A percentile compares a stretch with the other conserved stretches of the same genome.
Evolutionary conservation across 2,329 filamentous ascomycete genomes (phyloP).

Genomic region (Cordyceps javanica): DNA sequence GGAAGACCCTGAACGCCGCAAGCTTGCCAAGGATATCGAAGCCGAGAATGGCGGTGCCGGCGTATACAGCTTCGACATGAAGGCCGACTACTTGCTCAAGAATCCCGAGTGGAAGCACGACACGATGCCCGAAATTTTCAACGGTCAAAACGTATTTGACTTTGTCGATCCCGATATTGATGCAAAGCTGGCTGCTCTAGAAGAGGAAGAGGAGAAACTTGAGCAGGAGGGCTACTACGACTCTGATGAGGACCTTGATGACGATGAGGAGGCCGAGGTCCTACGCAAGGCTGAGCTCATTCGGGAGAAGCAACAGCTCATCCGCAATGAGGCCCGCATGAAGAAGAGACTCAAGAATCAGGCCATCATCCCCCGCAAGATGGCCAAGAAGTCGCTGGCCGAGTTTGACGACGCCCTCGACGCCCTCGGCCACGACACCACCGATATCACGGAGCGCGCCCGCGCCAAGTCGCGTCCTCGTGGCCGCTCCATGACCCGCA

Average conservation of each 20-base stretch:
- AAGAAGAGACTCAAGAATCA: conserved; percentile 97
- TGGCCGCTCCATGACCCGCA: conserved; percentile 63
- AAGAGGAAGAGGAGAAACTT: conserved; percentile 91
- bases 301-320: conserved; percentile 85
- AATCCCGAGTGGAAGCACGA: conserved; percentile 94
- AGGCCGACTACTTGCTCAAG: conserved; percentile 80
- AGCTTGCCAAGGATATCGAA: conserved; percentile 79
- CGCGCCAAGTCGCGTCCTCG: conserved; percentile 58
- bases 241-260: conserved; percentile 73
- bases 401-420: conserved; percentile 84
- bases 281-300: conserved; percentile 91
- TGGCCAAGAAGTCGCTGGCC: conserved; percentile 73
- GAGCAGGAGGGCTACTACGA: conserved; percentile 93
- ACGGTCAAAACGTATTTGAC: conserved; percentile 97
- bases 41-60: conserved; percentile 90
- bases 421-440: conserved; percentile 77
- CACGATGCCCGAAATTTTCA: conserved; percentile 86
- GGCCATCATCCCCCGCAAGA: conserved; percentile 81
- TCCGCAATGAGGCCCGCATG: conserved; percentile 91
- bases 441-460: conserved; percentile 65
- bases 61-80: conserved; percentile 91
- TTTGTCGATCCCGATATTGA: conserved; percentile 97
- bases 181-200: conserved; percentile 80
- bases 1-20: conserved; percentile 75
- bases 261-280: conserved; percentile 82